Percentiles rank a stretch among this genome's conserved stretches.
Conservation (phyloP, 1,284 basidiomycete species). For the Erythrobasidium hasegawianum region DNA sequence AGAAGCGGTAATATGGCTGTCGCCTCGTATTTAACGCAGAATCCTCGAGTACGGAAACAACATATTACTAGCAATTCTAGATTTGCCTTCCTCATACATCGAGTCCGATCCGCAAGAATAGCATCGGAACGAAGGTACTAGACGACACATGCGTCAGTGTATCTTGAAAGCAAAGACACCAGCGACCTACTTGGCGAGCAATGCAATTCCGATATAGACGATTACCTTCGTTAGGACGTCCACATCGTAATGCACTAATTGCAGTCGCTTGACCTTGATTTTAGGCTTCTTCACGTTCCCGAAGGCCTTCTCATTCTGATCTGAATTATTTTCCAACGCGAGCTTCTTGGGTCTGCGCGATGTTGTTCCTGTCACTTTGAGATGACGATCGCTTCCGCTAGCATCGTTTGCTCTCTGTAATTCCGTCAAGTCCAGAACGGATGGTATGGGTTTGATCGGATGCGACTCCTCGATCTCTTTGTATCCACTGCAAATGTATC, state of each 20-base stretch:
- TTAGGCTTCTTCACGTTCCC: conserved; percentile 18
- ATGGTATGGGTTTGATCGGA: conserved; percentile 69
- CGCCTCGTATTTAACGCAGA: too few species aligned
- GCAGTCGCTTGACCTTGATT: conserved; percentile 1
- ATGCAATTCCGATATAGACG: conserved; percentile 79
- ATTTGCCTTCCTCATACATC: too few species aligned
- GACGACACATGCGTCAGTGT: too few species aligned
- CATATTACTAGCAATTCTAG: too few species aligned
- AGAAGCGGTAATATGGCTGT: not conserved
- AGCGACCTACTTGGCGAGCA: conserved; percentile 26
- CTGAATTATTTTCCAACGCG: not conserved
- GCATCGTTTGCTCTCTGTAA: conserved; percentile 33
- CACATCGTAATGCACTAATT: conserved; percentile 69
- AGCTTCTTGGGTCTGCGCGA: not conserved
- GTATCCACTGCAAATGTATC: conserved; percentile 55
- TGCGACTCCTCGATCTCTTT: conserved; percentile 60
- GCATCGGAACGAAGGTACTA: too few species aligned
- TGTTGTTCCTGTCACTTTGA: conserved; percentile 14
- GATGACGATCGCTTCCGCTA: conserved; percentile 27
- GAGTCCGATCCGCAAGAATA: too few species aligned
- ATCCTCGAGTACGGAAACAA: too few species aligned
- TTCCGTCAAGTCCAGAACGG: conserved; percentile 70
- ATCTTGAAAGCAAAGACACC: too few species aligned
- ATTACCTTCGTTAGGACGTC: conserved; percentile 88
- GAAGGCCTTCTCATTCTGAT: not conserved